A percentile compares a stretch with the other conserved stretches of the same genome.
Evolutionary conservation across 352 stramenopile species (phyloP).

Genomic region (Globisporangium heterothallicum): DNA sequence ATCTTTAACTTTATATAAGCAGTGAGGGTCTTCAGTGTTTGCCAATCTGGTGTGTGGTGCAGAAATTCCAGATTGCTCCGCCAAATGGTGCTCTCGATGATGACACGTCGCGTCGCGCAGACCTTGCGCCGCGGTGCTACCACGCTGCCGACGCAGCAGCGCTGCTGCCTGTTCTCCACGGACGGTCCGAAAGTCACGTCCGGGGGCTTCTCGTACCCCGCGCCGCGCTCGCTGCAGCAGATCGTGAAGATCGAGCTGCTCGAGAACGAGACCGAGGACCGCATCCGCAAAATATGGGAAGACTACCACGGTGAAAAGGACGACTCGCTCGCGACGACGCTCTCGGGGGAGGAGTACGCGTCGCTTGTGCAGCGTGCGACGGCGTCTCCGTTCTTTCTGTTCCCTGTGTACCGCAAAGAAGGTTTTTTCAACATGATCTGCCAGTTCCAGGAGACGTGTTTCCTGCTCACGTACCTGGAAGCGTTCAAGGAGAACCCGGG

Average conservation of each 20-base stretch:
- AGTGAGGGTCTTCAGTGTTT: too few species aligned
- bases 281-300: slow-evolving; percentile 73
- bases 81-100: not conserved
- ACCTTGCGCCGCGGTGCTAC: not conserved
- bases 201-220: slow-evolving; percentile 79
- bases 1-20: slow-evolving; percentile 1
- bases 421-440: slow-evolving; percentile 88
- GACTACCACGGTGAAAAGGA: slow-evolving; percentile 75
- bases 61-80: not conserved
- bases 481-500: slow-evolving; percentile 84
- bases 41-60: not conserved
- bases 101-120: slow-evolving; percentile 2
- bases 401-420: slow-evolving; percentile 79
- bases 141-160: not conserved
- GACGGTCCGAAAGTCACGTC: slow-evolving; percentile 13
- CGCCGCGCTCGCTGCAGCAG: slow-evolving; percentile 68
- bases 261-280: slow-evolving; percentile 45
- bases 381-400: slow-evolving; percentile 67
- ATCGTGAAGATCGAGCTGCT: slow-evolving; percentile 84
- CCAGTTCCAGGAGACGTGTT: slow-evolving; percentile 88
- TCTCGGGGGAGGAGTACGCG: slow-evolving; percentile 36
- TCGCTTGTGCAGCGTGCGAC: slow-evolving; percentile 43
- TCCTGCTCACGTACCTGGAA: slow-evolving; percentile 83
- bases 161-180: slow-evolving; percentile 8
- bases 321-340: slow-evolving; percentile 55